Evolutionary conservation across 805 yeast species (phyloP).

Genomic region (Ogataea sp.): DNA sequence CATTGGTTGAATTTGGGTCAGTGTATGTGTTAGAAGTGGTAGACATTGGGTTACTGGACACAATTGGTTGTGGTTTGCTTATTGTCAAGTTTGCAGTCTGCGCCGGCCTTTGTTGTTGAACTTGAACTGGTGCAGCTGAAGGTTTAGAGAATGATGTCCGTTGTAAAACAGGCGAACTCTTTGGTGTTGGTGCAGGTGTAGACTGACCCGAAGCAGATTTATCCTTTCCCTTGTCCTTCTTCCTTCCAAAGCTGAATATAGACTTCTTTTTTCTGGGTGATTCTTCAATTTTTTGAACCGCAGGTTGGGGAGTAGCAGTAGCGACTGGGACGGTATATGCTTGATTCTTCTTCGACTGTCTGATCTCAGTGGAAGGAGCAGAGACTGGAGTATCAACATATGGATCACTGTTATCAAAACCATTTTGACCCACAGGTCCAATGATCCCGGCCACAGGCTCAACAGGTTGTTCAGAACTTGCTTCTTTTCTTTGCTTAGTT

Average conservation of each 20-base stretch:
- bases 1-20: too few species aligned
- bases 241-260: constrained; percentile 2
- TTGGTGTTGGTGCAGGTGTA: background rate
- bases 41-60: too few species aligned
- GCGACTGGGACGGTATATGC: too few species aligned
- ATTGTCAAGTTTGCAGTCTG: background rate
- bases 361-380: background rate
- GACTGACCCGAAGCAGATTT: background rate
- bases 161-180: background rate
- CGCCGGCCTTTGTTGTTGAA: background rate
- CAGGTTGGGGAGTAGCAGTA: too few species aligned
- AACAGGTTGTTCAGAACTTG: constrained; percentile 8
- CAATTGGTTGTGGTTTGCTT: too few species aligned
- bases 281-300: constrained; percentile 1
- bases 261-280: constrained; percentile 2
- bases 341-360: too few species aligned
- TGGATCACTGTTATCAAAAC: too few species aligned
- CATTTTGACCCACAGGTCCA: too few species aligned
- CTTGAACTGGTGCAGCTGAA: background rate
- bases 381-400: background rate
- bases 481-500: constrained; percentile 17
- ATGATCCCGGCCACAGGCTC: too few species aligned
- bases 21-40: too few species aligned
- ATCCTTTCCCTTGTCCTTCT: background rate
- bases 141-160: background rate